Evolutionary conservation across 345 rosid species (phyloP), one percentile per base, ranked within the genome.

Genomic region (Physaria fendleri): DNA sequence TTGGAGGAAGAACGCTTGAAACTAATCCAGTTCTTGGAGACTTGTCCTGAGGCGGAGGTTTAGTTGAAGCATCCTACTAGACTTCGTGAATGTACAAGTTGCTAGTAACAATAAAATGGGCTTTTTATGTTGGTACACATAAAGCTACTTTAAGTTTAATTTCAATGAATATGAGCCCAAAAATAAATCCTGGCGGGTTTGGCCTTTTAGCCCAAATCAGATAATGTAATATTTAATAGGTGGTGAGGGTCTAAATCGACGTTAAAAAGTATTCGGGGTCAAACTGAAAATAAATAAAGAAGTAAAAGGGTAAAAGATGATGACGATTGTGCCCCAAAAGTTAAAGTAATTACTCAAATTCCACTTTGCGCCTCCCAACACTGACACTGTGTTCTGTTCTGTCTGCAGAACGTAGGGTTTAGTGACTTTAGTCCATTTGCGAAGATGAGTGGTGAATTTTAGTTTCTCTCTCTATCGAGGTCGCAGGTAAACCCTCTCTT

Each of bases 1-100:
- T 76, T 78, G 1, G 74, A 48, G 64, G 85, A 76, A 12, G 95
- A 88, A 52, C 75, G 83, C 37, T 29, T 16, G 56, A 78, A 74
- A 63, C 68, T 93, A 72, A 74, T 77, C 57, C 71, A 56, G 72
- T 78, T 82, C 68, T 80, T 93, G 43, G 82, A 82, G 78, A 64
- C 90, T 22, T 77, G 2, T 57, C 63, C 80, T 6, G 80, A 74
- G 11, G 77, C 58, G 22, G 76, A 66, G 6, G 59, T 16, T 64
- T 34, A 18, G 13, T 48, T 41, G 37, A 30, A 56, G 9, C 63
- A 44, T 46, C 49, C 40, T 2, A 32, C 14, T 35, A 34, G 14
- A 45, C 24, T 20, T 6, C 41, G 52, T 58, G 53, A 48, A 66
- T 41, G 59, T 48, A 11, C 4, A 29, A 32, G 33, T 24, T 42